phyloP scores from a whole-genome alignment of 2,329 filamentous ascomycete genomes.

The Samsoniella hepiali region DNA sequence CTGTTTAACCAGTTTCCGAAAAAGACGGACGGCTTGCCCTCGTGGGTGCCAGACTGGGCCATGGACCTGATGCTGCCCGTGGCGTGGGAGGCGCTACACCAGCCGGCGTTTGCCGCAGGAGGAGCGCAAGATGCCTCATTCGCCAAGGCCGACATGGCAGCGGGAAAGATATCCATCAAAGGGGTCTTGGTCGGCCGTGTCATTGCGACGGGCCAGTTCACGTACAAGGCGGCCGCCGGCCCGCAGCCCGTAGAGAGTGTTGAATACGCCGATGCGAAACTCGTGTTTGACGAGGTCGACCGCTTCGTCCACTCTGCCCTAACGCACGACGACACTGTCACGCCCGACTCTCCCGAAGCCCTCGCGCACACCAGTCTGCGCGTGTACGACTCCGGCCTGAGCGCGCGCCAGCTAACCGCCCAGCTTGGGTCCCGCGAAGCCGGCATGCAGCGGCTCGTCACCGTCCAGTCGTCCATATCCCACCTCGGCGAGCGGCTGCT shows the following conservation, averaged over 20 bases:
- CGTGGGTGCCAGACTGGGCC: conserved; percentile 36
- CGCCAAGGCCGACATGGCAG: neutral
- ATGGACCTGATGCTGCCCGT: conserved; percentile 28
- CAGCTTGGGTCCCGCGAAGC: conserved; percentile 8
- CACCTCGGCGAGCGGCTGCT: conserved; percentile 22
- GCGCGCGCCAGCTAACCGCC: conserved; percentile 13
- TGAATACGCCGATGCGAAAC: conserved; percentile 24
- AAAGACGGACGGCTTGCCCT: conserved; percentile 25
- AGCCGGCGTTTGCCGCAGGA: conserved; percentile 27
- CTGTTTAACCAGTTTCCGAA: conserved; percentile 31
- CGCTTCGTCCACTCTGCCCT: conserved; percentile 20
- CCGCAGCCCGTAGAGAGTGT: conserved; percentile 17
- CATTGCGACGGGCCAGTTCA: neutral
- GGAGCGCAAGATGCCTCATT: conserved; percentile 19
- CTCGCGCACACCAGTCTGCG: conserved; percentile 18
- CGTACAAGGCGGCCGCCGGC: neutral
- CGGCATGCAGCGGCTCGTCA: neutral
- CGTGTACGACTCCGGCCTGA: conserved; percentile 24
- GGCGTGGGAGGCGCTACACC: conserved; percentile 25
- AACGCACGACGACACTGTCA: neutral
- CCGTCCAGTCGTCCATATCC: neutral
- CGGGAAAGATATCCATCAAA: neutral
- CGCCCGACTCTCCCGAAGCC: neutral
- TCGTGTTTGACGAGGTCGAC: conserved; percentile 28
- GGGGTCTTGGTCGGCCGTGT: neutral